Evolutionary conservation across 345 rosid genomes (phyloP).

Genomic region (Eucalyptus sp.): DNA sequence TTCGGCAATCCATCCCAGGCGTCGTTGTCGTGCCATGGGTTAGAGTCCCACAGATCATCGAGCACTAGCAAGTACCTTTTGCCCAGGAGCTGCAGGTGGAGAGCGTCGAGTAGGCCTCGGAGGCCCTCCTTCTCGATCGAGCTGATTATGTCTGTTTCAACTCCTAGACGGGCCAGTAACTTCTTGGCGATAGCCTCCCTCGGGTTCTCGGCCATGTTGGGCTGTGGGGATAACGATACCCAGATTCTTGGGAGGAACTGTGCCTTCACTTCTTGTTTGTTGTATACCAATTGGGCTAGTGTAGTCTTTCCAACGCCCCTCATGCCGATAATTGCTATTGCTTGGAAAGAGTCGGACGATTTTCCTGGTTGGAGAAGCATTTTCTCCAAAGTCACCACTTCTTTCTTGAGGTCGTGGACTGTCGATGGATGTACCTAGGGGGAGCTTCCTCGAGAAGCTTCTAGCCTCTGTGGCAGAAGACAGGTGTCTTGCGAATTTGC

Average conservation of each 20-base stretch:
- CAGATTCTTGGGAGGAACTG: slow-evolving; percentile 7
- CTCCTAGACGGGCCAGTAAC: not conserved
- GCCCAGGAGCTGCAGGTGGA: not conserved
- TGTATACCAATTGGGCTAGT: not conserved
- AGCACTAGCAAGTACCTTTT: slow-evolving; percentile 13
- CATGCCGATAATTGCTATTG: not conserved
- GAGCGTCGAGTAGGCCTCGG: not conserved
- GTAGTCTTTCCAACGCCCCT: not conserved
- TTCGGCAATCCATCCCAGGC: not conserved
- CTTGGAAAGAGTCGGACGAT: not conserved
- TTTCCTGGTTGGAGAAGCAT: not conserved
- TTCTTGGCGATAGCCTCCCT: not conserved
- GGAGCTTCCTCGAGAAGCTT: not conserved
- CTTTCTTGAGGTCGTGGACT: not conserved
- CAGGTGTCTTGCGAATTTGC: not conserved
- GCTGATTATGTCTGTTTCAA: not conserved
- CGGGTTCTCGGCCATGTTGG: not conserved
- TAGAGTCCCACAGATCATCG: not conserved
- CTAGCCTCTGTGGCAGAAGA: not conserved
- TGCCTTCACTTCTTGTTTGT: not conserved
- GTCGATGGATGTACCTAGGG: not conserved
- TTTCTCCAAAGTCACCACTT: not conserved
- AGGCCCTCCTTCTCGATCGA: not conserved
- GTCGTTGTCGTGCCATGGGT: not conserved
- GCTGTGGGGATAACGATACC: not conserved